phyloP scores from a whole-genome alignment of 2,329 filamentous ascomycete genomes.

The Fusarium goolgardi region DNA sequence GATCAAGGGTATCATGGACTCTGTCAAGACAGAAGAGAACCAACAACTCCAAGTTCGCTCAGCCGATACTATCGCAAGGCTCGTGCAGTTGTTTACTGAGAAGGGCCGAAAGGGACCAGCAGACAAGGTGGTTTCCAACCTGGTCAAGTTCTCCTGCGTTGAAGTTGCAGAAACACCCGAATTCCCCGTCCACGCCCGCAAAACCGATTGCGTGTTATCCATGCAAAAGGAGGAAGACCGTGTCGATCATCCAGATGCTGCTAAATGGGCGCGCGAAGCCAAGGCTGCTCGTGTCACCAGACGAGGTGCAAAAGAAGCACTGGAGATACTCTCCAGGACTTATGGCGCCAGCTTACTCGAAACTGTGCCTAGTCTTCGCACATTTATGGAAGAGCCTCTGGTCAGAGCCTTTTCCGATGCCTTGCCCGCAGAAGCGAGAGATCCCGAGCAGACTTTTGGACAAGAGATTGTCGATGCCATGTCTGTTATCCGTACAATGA shows the following conservation, averaged over 20 bases:
- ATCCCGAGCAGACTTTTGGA: constrained; percentile 80
- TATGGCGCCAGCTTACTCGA: constrained; percentile 83
- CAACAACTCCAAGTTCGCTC: constrained; percentile 87
- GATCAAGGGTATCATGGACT: constrained; percentile 99
- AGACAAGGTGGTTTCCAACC: constrained; percentile 94
- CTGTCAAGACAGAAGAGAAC: constrained; percentile 94
- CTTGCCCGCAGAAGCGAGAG: constrained; percentile 77
- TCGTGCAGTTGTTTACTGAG: constrained; percentile 87
- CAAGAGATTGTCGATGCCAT: constrained; percentile 95
- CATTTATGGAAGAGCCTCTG: constrained; percentile 85
- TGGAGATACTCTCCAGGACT: constrained; percentile 84
- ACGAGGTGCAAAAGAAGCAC: constrained; percentile 90
- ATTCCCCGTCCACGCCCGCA: constrained; percentile 83
- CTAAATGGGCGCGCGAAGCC: constrained; percentile 88
- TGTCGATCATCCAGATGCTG: constrained; percentile 90
- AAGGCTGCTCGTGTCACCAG: constrained; percentile 90
- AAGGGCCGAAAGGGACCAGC: constrained; percentile 85
- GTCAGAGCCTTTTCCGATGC: constrained; percentile 77
- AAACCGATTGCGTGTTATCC: constrained; percentile 86
- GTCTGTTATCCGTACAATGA: constrained; percentile 89
- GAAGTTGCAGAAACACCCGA: constrained; percentile 98
- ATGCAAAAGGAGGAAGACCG: constrained; percentile 98
- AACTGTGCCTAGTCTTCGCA: constrained; percentile 84
- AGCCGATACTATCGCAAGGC: constrained; percentile 81
- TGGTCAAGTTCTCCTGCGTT: constrained; percentile 97